These are phyloP conservation scores for Cyphellophora attinorum DNA, from an alignment of 2,329 filamentous ascomycete genomes.

Conservation along the genomic window DNA sequence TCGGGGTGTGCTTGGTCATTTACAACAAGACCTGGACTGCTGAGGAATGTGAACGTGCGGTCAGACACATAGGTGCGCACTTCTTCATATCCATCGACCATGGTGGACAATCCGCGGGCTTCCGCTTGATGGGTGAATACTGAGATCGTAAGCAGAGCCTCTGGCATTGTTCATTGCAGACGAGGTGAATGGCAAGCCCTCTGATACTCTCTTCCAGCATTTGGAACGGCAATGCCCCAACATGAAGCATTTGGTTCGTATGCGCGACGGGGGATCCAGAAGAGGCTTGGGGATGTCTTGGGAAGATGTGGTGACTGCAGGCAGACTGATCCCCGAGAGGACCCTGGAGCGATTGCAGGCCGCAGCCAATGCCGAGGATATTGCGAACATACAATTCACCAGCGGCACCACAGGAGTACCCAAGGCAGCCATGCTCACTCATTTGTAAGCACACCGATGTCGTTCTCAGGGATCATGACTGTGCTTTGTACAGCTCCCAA, in stretches of 20 bases:
- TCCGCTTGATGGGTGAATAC: too few relatives aligned
- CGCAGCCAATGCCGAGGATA: slow-evolving; percentile 49
- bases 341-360: slow-evolving; percentile 40
- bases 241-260: slow-evolving; percentile 44
- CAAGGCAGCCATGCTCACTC: slow-evolving; percentile 43
- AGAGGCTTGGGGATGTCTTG: slow-evolving; percentile 49
- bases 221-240: slow-evolving; percentile 56
- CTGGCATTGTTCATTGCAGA: background rate
- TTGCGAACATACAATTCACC: slow-evolving; percentile 67
- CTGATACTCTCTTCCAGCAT: slow-evolving; percentile 64
- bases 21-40: slow-evolving; percentile 76
- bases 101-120: too few relatives aligned
- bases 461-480: background rate
- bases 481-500: background rate
- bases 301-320: slow-evolving; percentile 48
- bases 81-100: background rate
- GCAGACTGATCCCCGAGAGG: slow-evolving; percentile 40
- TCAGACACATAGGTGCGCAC: slow-evolving; percentile 56
- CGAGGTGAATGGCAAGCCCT: slow-evolving; percentile 55
- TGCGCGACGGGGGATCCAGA: slow-evolving; percentile 34
- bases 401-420: slow-evolving; percentile 64
- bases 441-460: background rate
- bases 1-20: slow-evolving; percentile 63
- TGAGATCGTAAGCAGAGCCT: background rate
- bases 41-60: slow-evolving; percentile 60